phyloP scores from a whole-genome alignment of 805 yeast species.

The Isabelozyma gotoi region DNA sequence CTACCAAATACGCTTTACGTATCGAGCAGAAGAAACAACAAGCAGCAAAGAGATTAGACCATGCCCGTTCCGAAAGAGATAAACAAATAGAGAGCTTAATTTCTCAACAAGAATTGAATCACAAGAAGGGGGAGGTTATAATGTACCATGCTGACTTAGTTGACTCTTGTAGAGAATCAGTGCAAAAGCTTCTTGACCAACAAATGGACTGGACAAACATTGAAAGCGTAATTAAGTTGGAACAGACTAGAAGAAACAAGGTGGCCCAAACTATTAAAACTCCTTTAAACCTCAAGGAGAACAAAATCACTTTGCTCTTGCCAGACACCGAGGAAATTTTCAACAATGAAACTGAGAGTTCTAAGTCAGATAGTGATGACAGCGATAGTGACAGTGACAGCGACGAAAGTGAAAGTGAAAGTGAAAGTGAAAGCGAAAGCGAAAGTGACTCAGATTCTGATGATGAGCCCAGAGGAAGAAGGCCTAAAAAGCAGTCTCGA shows the following conservation, averaged over 20 bases:
- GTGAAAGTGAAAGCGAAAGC: slow-evolving; percentile 3
- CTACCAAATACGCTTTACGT: slow-evolving; percentile 71
- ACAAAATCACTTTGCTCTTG: slow-evolving; percentile 59
- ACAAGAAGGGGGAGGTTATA: slow-evolving; percentile 69
- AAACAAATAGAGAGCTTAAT: slow-evolving; percentile 66
- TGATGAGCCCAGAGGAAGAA: slow-evolving; percentile 1
- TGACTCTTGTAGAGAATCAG: slow-evolving; percentile 67
- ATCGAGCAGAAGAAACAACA: slow-evolving; percentile 75
- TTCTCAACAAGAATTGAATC: slow-evolving; percentile 61
- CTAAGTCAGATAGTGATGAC: slow-evolving; percentile 30
- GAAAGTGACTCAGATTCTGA: slow-evolving; percentile 1
- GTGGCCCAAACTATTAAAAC: slow-evolving; percentile 61
- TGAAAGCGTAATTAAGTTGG: slow-evolving; percentile 68
- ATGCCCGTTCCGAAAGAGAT: slow-evolving; percentile 71
- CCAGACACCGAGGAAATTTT: slow-evolving; percentile 46
- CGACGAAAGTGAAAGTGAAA: slow-evolving; percentile 12
- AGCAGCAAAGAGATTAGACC: slow-evolving; percentile 71
- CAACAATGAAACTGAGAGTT: slow-evolving; percentile 36
- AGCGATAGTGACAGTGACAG: slow-evolving; percentile 13
- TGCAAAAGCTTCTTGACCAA: slow-evolving; percentile 67
- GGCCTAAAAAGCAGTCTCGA: slow-evolving; percentile 10
- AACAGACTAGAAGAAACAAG: slow-evolving; percentile 62
- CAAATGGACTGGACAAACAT: slow-evolving; percentile 95
- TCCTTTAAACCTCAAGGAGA: slow-evolving; percentile 70
- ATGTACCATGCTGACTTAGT: slow-evolving; percentile 68